phyloP scores from a whole-genome alignment of 1,139 yeast species.

The Chernovozyma aurita region DNA sequence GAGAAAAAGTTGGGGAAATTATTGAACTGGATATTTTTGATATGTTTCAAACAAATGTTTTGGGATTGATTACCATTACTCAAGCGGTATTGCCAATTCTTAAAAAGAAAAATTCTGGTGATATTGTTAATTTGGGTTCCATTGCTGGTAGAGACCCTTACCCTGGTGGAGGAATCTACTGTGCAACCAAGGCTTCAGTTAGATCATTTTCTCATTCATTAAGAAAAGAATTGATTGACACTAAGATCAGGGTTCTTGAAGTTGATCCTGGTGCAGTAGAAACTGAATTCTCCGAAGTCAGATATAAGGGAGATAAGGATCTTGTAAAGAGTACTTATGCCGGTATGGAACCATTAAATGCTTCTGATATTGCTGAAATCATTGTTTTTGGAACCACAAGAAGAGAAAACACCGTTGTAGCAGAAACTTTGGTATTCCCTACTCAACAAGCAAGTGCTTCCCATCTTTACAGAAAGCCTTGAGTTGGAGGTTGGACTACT shows the following conservation, averaged over 20 bases:
- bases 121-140: slow-evolving; percentile 46
- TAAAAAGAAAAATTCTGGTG: slow-evolving; percentile 48
- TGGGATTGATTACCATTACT: slow-evolving; percentile 67
- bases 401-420: slow-evolving; percentile 46
- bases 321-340: slow-evolving; percentile 43
- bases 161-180: slow-evolving; percentile 49
- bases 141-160: slow-evolving; percentile 51
- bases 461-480: slow-evolving; percentile 30
- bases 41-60: slow-evolving; percentile 69
- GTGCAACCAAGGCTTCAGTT: slow-evolving; percentile 49
- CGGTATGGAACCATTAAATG: slow-evolving; percentile 42
- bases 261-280: slow-evolving; percentile 51
- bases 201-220: slow-evolving; percentile 43
- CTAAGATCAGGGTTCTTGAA: slow-evolving; percentile 45
- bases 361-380: slow-evolving; percentile 47
- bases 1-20: slow-evolving; percentile 58
- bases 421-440: slow-evolving; percentile 47
- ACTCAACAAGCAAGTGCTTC: slow-evolving; percentile 57
- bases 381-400: slow-evolving; percentile 48
- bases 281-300: slow-evolving; percentile 45
- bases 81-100: slow-evolving; percentile 62
- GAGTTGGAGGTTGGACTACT: background rate
- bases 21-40: slow-evolving; percentile 50
- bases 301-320: slow-evolving; percentile 40
- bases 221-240: slow-evolving; percentile 44